Percentiles rank a stretch among this genome's conserved stretches.
phyloP scores from a whole-genome alignment of 352 stramenopile genomes.

The Globisporangium heterothallicum region DNA sequence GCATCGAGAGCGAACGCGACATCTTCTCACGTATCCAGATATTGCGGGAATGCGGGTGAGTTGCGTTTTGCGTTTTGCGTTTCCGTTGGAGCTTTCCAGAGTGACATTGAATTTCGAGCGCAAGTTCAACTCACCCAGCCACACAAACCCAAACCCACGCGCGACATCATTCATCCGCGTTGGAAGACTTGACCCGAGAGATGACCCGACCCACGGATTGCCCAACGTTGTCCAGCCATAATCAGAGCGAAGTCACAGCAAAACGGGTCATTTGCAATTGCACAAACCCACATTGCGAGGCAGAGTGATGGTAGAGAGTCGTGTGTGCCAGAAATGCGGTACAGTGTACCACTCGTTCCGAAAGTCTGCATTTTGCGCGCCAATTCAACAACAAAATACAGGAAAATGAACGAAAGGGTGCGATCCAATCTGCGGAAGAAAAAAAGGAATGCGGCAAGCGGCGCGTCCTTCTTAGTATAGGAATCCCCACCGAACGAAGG shows the following conservation, averaged over 20 bases:
- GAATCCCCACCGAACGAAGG: background rate
- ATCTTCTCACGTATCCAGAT: background rate
- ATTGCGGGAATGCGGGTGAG: background rate
- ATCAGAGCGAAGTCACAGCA: too few relatives aligned
- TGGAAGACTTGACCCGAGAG: background rate
- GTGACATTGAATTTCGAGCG: background rate
- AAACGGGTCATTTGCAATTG: too few relatives aligned
- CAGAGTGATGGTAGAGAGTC: too few relatives aligned
- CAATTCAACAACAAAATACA: background rate
- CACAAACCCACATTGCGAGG: too few relatives aligned
- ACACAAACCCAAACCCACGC: background rate
- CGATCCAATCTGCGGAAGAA: background rate
- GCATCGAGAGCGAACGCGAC: conserved; percentile 4
- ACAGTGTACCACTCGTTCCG: background rate
- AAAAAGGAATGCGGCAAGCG: too few relatives aligned
- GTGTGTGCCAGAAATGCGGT: too few relatives aligned
- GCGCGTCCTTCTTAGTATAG: too few relatives aligned
- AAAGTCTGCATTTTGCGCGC: background rate
- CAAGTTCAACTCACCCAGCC: background rate
- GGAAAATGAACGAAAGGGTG: background rate
- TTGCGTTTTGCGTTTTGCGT: background rate
- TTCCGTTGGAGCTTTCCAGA: background rate
- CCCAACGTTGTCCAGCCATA: too few relatives aligned
- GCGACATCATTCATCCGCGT: background rate
- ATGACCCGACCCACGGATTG: background rate